Percentiles rank a stretch among this genome's conserved stretches.
phyloP scores from a whole-genome alignment of 805 yeast genomes.

The Teunomyces stri region DNA sequence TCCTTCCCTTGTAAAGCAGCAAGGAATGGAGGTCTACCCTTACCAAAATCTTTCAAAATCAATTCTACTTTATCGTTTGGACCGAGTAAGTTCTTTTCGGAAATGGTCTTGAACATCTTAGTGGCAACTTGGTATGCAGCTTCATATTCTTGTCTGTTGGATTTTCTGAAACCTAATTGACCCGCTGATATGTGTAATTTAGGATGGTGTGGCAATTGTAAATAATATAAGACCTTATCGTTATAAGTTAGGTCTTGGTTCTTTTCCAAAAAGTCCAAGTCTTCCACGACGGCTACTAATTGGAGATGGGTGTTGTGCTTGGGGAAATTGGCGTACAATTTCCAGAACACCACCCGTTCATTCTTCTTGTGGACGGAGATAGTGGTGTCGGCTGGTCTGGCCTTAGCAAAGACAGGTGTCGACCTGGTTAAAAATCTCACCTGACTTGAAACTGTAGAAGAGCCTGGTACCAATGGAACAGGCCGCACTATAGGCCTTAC shows the following conservation, averaged over 20 bases:
- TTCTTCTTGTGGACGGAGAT: conserved; percentile 6
- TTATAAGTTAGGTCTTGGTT: conserved; percentile 57
- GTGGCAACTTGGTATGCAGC: conserved; percentile 85
- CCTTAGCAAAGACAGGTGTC: not conserved
- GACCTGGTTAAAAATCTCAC: conserved; percentile 1
- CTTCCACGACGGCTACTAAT: conserved; percentile 67
- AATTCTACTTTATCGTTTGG: conserved; percentile 64
- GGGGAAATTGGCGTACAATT: conserved; percentile 72
- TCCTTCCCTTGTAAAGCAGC: conserved; percentile 87
- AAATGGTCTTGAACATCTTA: conserved; percentile 67
- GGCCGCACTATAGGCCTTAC: conserved; percentile 1
- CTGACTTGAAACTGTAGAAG: not conserved
- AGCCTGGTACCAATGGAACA: not conserved
- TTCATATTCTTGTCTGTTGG: conserved; percentile 90
- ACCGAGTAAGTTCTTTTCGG: conserved; percentile 55
- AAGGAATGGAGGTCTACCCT: conserved; percentile 83
- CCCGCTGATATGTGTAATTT: conserved; percentile 75
- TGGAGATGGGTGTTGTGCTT: conserved; percentile 83
- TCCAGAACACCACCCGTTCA: conserved; percentile 55
- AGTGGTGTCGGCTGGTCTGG: conserved; percentile 1
- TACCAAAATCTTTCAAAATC: conserved; percentile 78
- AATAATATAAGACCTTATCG: conserved; percentile 72
- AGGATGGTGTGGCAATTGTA: conserved; percentile 76
- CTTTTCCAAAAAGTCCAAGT: conserved; percentile 53
- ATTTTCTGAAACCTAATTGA: conserved; percentile 81